Base-by-base conservation (phyloP, 805 yeast genomes). In the Jamesozyma piceae region DNA sequence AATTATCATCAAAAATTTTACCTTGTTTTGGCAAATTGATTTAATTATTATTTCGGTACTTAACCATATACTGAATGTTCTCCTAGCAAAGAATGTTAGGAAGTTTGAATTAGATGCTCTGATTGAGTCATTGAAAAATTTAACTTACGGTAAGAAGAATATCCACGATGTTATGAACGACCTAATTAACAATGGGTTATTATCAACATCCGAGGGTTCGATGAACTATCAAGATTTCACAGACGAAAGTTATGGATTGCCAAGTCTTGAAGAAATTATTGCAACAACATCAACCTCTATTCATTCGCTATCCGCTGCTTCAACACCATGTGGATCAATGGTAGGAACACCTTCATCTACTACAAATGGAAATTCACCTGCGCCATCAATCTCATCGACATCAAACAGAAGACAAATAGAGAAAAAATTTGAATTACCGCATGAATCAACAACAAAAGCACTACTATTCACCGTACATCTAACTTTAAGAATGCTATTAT, bases 21-120 rank as follows among this genome's bases (percentile, higher is more conserved):
- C 71, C 20, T 65, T 68, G 22, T 73, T 75, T 37, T 67, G 68
- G 43, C 66, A 67, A 34, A 67, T 73, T 27, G 75, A 74, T 52
- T 60, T 63, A 28, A 52, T 72, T 40, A 57, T 75, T 2, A 54
- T 59, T 19, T 53, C 65, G 5, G 60, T 60, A 1, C 43, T 61
- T 29, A 61, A 61, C 41, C 62, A 60, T 41, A 51, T 61, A 35
- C 43, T 61, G 41, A 61, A 61, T 35, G 61, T 61, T 8, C 55
- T 63, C 5, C 40, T 54, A 32, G 63, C 65, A 4, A 66, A 65
- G 19, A 72, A 74, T n/a, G 70, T 68, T 2, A 64, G 63, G 47
- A 66, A 66, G 49, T 62, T 57, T 26, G 67, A 66, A 38, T 52
- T 68, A n/a, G 72, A 68, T 49, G 46, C 50, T 11, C 50, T 68